Base-by-base conservation (phyloP, 495 filamentous ascomycete genomes). In the Terfezia boudieri region DNA sequence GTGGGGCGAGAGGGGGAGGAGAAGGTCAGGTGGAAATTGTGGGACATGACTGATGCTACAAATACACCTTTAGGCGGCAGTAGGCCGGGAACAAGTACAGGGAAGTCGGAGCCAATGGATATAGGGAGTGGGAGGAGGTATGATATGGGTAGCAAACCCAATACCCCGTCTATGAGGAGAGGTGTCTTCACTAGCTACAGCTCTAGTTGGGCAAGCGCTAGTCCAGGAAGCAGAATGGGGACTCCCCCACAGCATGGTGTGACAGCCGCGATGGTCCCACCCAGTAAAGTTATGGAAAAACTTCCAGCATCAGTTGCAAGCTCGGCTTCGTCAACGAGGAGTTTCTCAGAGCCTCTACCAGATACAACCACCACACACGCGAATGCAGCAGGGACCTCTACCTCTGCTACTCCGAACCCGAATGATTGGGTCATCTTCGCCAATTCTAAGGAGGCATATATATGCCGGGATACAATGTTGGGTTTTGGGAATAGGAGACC, bases 1-100 rank as follows among this genome's bases (percentile, higher is more conserved):
- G 85, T 94, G 57, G 90, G 90, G 0, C 77, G 86, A 9, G 75
- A 84, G 54, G 90, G 89, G 2, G 90, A 98, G 64, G 76, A 87
- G 66, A 98, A 95, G 67, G 78, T 95, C 7, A 73, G 61, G 9
- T 63, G 61, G 61, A 54, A 62, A 37, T 49, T 63, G 8, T 63
- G 57, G 54, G 54, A 56, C 17, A 62, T 59, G n/a, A 56, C 43
- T 49, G 53, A 49, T 36, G 57, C 67, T 55, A 58, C 64, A 16
- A 66, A 66, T 43, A 52, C 60, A 56, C 51, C 64, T 14, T 14
- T 46, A 4, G 41, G 17, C 17, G 41, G 12, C 8, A 46, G 41
- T 8, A 46, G 41, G 41, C 41, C 41, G 4, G 17, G 41, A 5
- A 46, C 41, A 4, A 46, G 41, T 20, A 14, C 41, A 46, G 41